phyloP scores from a whole-genome alignment of 208 protist genomes.

The Entamoeba moshkovskii region DNA sequence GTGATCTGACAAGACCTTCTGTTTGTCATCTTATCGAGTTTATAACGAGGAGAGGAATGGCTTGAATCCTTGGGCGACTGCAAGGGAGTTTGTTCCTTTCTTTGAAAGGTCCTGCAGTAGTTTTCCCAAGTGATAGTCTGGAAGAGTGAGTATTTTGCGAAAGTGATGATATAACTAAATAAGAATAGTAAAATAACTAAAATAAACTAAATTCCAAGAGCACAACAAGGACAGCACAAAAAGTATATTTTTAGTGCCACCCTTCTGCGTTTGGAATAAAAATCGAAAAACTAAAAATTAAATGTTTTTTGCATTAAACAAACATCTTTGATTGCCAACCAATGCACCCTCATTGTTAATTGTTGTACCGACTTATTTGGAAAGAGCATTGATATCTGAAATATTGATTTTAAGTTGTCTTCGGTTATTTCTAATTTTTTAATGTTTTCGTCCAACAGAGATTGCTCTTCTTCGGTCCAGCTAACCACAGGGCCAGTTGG shows the following conservation, averaged over 20 bases:
- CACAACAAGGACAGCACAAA: no score
- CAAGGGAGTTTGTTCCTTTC: background rate
- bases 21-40: background rate
- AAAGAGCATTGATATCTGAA: background rate
- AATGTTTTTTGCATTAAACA: background rate
- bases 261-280: no score
- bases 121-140: background rate
- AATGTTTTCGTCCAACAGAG: background rate
- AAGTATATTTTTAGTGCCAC: no score
- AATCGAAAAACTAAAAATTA: no score
- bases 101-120: background rate
- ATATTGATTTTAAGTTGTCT: background rate
- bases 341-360: background rate
- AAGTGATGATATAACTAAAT: background rate
- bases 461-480: background rate
- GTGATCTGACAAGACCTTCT: background rate
- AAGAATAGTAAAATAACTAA: background rate
- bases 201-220: no score
- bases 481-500: background rate
- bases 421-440: background rate
- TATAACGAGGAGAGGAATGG: background rate
- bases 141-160: background rate
- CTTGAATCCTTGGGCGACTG: background rate
- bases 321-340: background rate
- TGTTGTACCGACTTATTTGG: background rate